Percentiles rank a stretch among this genome's conserved stretches.
Conservation (phyloP, 345 rosid species). For the Salix viminalis region DNA sequence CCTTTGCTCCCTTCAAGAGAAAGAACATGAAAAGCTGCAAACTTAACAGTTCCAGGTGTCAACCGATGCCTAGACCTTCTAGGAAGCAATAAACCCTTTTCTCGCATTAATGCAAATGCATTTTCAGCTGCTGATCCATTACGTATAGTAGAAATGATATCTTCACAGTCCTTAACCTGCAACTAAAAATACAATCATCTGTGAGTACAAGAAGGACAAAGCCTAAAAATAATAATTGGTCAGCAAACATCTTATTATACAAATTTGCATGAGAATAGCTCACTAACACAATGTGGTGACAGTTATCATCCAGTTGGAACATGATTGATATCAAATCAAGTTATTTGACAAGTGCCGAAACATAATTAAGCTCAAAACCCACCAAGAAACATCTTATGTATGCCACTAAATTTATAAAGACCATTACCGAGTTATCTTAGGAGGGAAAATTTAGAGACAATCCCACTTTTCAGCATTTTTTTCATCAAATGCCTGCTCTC, state of each 20-base stretch:
- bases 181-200: slow-evolving; percentile 5
- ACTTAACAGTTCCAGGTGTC: slow-evolving; percentile 99
- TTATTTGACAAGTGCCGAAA: neutral
- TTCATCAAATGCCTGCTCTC: neutral
- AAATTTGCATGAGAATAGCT: slow-evolving; percentile 4
- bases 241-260: neutral
- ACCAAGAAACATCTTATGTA: neutral
- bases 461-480: neutral
- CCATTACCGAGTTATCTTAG: neutral
- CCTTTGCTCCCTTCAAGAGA: slow-evolving; percentile 97
- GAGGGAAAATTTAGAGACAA: neutral
- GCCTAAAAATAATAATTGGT: neutral
- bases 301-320: neutral
- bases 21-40: slow-evolving; percentile 99
- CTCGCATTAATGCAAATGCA: slow-evolving; percentile 88
- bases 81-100: slow-evolving; percentile 85
- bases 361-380: neutral
- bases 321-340: neutral
- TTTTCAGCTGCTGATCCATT: slow-evolving; percentile 95
- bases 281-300: neutral
- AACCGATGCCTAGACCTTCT: slow-evolving; percentile 92
- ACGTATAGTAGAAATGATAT: slow-evolving; percentile 72
- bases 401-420: neutral
- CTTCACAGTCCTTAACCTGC: slow-evolving; percentile 80
- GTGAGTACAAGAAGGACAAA: slow-evolving; percentile 8